Evolutionary conservation across 345 rosid species (phyloP).

Genomic region (Zanthoxylum bungeanum): DNA sequence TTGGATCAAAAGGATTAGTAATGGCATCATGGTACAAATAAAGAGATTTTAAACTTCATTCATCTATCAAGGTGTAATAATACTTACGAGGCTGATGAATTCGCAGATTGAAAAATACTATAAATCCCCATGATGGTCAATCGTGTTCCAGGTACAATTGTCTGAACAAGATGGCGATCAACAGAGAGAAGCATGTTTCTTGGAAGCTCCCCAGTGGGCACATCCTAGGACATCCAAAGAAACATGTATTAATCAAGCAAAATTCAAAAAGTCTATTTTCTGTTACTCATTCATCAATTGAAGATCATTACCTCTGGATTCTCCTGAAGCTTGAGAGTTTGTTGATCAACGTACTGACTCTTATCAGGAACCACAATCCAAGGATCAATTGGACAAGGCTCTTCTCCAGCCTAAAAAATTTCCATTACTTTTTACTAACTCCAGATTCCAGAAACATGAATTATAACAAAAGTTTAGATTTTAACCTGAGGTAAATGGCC

Average conservation of each 20-base stretch:
- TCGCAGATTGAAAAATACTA: slow-evolving; percentile 85
- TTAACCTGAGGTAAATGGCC: slow-evolving; percentile 88
- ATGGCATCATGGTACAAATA: background rate
- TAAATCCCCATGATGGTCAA: slow-evolving; percentile 91
- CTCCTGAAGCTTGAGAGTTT: slow-evolving; percentile 90
- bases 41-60: background rate
- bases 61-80: slow-evolving; percentile 1
- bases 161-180: slow-evolving; percentile 88
- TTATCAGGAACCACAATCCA: slow-evolving; percentile 94
- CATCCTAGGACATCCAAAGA: slow-evolving; percentile 54
- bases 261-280: too few species aligned
- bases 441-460: background rate
- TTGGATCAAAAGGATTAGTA: background rate
- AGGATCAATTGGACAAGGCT: too few species aligned
- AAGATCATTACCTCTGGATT: slow-evolving; percentile 74
- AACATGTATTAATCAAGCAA: too few species aligned
- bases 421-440: background rate
- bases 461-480: background rate
- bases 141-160: slow-evolving; percentile 91
- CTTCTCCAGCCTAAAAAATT: too few species aligned
- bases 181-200: slow-evolving; percentile 91
- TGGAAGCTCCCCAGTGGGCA: slow-evolving; percentile 99
- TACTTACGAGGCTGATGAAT: slow-evolving; percentile 67
- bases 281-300: background rate
- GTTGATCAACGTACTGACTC: slow-evolving; percentile 96